Base-by-base conservation (phyloP, 176 grass and related monocot genomes). In the Saccharum spontaneum region DNA sequence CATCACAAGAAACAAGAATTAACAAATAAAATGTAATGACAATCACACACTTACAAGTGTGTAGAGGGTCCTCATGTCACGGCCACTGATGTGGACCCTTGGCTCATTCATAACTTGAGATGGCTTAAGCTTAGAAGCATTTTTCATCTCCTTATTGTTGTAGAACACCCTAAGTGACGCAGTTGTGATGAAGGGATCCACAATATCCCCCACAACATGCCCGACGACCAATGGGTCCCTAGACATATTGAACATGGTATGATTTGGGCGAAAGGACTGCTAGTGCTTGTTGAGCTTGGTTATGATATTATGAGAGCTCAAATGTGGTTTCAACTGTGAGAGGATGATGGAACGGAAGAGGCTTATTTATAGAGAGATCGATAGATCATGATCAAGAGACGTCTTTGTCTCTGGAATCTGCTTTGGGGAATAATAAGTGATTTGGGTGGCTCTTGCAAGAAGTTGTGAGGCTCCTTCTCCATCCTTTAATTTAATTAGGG, bases 171-270 rank as follows among this genome's bases (percentile, higher is more conserved):
- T 87, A 10, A 98, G 31, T 30, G 91, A 75, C 3, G 92, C 89
- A 0, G 79, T 86, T 7, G 86, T 80, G 71, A 83, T 26, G 67
- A 98, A 98, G 5, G 84, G 89, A 73, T 98, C 93, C 80, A 98
- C 85, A 64, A 98, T 90, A 79, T 98, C 95, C 28, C 92, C 95
- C 9, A 98, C 83, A 28, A 98, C 91, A 75, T 90, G 89, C 6
- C 95, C 93, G 0, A 98, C 79, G 28, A 95, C 91, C 38, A 98
- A 73, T 3, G 95, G 93, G 89, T 98, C 95, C 89, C 90, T 95
- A 22, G 92, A 93, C 95, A 94, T 94, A 74, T 66, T 93, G 50
- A 84, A 55, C 59, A 83, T 74, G 0, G 66, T 41, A 31, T 79
- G 79, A 31, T 67, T 69, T 73, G 28, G 8, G 18, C 10, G 14